Percentiles rank a stretch among this genome's conserved stretches.
These are phyloP conservation scores for Paramyrothecium sp. DNA, from an alignment of 2,329 filamentous ascomycete species.

Conservation along the genomic window DNA sequence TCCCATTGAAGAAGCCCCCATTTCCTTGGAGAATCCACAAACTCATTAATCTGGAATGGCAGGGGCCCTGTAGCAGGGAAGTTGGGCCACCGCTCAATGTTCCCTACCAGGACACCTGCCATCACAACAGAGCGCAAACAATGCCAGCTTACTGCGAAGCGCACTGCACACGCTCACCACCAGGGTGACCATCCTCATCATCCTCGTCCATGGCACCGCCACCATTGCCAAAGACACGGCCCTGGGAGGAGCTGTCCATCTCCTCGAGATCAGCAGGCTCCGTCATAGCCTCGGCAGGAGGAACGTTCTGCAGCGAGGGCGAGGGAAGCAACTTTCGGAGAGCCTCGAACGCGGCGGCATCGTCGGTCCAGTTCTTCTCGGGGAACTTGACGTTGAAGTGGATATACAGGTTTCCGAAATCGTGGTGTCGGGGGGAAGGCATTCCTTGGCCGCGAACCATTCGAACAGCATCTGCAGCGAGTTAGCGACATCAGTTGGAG, in stretches of 20 bases:
- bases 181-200: conserved; percentile 72
- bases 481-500: conserved; percentile 2
- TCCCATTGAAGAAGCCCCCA: not conserved
- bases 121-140: not conserved
- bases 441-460: conserved; percentile 96
- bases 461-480: conserved; percentile 74
- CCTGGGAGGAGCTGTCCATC: conserved; percentile 65
- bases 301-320: conserved; percentile 58
- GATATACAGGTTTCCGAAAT: conserved; percentile 93
- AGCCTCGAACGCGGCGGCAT: conserved; percentile 69
- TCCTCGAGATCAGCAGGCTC: conserved; percentile 88
- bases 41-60: not conserved
- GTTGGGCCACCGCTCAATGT: not conserved
- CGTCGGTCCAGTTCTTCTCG: conserved; percentile 67
- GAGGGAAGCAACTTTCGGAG: conserved; percentile 85
- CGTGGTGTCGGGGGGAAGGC: conserved; percentile 93
- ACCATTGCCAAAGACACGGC: conserved; percentile 65
- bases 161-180: conserved; percentile 80
- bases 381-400: conserved; percentile 98
- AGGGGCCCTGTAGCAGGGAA: too few relatives aligned
- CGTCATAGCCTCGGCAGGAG: conserved; percentile 83
- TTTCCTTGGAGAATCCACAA: not conserved
- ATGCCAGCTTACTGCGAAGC: conserved; percentile 70
- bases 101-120: not conserved
- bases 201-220: conserved; percentile 67